These are phyloP conservation scores for Cryphonectria carpinicola DNA, from an alignment of 2,329 filamentous ascomycete species.

Conservation along the genomic window DNA sequence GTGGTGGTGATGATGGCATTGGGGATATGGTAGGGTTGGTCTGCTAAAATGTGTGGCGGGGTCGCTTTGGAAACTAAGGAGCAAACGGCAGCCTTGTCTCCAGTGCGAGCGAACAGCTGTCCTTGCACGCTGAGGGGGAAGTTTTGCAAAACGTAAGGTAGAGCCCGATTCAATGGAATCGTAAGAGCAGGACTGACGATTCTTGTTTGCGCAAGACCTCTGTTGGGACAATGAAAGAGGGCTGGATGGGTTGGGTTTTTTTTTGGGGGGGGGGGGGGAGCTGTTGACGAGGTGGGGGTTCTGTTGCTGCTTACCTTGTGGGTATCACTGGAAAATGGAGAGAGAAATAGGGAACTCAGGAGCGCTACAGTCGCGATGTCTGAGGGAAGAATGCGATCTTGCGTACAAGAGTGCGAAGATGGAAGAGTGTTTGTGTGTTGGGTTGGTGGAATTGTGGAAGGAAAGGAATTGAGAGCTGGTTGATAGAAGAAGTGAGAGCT, in stretches of 20 bases:
- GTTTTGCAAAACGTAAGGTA: background rate
- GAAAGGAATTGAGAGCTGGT: constrained; percentile 13
- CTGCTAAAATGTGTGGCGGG: constrained; percentile 14
- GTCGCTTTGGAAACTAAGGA: constrained; percentile 7
- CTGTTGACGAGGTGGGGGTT: background rate
- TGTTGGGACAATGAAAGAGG: background rate
- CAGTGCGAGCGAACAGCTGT: background rate
- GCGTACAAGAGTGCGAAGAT: constrained; percentile 16
- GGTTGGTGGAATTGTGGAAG: constrained; percentile 12
- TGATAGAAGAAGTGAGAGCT: constrained; percentile 20
- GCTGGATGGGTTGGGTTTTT: background rate
- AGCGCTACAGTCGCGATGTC: constrained; percentile 22
- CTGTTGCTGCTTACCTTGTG: constrained; percentile 27
- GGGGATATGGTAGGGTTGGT: background rate
- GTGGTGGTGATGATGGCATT: background rate
- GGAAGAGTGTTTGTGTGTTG: constrained; percentile 9
- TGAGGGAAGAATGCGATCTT: constrained; percentile 18
- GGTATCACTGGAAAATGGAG: constrained; percentile 29
- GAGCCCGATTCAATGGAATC: background rate
- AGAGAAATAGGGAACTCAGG: constrained; percentile 25
- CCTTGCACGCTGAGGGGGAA: background rate
- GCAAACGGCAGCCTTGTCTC: constrained; percentile 21
- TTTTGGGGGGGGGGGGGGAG: constrained; percentile 12
- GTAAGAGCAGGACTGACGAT: background rate
- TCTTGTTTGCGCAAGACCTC: background rate